phyloP scores from a whole-genome alignment of 495 filamentous ascomycete genomes.

The Rostrohypoxylon terebratum region DNA sequence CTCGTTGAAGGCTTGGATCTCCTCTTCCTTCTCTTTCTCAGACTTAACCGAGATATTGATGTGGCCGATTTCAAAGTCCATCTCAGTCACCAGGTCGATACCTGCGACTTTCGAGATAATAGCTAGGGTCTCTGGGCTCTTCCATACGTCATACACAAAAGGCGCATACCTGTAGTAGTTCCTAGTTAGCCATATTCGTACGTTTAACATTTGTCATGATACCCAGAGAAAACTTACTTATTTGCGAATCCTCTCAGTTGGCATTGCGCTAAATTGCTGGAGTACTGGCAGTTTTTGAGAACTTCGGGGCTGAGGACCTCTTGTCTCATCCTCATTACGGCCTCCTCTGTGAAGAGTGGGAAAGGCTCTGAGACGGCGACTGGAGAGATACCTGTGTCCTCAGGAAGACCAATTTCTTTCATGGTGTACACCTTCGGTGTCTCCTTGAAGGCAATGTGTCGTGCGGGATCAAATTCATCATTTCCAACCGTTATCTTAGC shows the following conservation, averaged over 20 bases:
- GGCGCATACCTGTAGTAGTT: conserved; percentile 51
- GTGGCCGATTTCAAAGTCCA: conserved; percentile 80
- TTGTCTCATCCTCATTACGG: conserved; percentile 71
- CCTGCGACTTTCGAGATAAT: conserved; percentile 79
- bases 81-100: conserved; percentile 75
- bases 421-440: conserved; percentile 67
- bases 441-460: conserved; percentile 67
- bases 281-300: conserved; percentile 71
- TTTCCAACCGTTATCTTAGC: conserved; percentile 16
- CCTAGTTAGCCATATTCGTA: conserved; percentile 7
- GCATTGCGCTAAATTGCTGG: conserved; percentile 72
- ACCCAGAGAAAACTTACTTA: conserved; percentile 62
- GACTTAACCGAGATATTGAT: conserved; percentile 74
- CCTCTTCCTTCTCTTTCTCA: conserved; percentile 59
- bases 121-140: conserved; percentile 69
- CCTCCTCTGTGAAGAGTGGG: conserved; percentile 75
- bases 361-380: conserved; percentile 80
- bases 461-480: conserved; percentile 53
- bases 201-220: not conserved
- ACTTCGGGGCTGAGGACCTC: conserved; percentile 74
- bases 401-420: conserved; percentile 68
- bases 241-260: conserved; percentile 76
- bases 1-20: conserved; percentile 43
- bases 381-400: conserved; percentile 69
- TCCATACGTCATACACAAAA: conserved; percentile 79